Percentiles rank a stretch among this genome's conserved stretches.
Conservation (phyloP, 768 basidiomycete species). For the Trametes sanguinea region DNA sequence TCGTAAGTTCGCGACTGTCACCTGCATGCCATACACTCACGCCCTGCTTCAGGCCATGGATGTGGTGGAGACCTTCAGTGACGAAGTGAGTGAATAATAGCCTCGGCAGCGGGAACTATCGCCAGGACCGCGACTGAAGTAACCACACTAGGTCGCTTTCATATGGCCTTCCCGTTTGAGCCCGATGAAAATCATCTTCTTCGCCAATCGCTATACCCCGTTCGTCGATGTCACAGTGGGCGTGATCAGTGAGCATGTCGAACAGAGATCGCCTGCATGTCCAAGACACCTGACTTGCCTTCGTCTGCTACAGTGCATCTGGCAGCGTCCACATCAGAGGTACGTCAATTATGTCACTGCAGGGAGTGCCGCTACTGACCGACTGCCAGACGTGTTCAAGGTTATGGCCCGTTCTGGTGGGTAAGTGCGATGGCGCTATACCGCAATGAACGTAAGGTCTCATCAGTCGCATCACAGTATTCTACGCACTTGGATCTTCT, state of each 20-base stretch:
- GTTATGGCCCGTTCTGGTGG: background rate
- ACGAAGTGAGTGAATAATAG: background rate
- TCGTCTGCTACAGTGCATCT: background rate
- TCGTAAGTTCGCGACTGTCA: background rate
- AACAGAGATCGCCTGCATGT: background rate
- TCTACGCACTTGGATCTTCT: background rate
- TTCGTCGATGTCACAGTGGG: background rate
- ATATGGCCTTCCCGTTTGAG: background rate
- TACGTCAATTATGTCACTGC: too few species aligned
- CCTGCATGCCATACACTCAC: too few species aligned
- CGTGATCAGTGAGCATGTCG: background rate
- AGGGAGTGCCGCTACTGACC: too few species aligned
- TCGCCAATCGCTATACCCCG: background rate
- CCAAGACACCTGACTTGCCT: background rate
- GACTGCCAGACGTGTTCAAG: background rate
- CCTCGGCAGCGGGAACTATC: background rate
- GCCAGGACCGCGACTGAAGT: background rate
- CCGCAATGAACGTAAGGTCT: too few species aligned
- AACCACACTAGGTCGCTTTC: background rate
- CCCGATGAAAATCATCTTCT: background rate
- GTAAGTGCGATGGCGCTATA: background rate
- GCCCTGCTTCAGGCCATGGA: background rate
- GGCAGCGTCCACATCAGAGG: too few species aligned
- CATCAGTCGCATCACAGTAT: background rate
- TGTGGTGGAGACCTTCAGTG: conserved; percentile 3